Percentiles rank a stretch among this genome's conserved stretches.
Conservation (phyloP, 2,329 filamentous ascomycete species). For the Coleophoma eucalyptorum region DNA sequence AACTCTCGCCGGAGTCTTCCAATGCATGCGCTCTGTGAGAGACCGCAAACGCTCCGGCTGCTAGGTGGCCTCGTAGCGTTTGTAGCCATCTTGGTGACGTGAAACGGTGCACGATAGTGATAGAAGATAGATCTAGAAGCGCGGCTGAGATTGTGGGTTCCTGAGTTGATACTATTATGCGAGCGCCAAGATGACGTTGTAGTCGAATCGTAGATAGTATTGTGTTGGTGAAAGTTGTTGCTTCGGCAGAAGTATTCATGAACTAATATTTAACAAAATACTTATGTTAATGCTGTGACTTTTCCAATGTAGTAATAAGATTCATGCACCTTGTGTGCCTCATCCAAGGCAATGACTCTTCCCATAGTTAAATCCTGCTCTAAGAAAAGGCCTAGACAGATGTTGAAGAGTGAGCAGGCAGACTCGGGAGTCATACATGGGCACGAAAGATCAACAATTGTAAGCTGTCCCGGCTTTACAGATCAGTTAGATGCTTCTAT, state of each 20-base stretch:
- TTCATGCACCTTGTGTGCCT: slow-evolving; percentile 64
- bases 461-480: slow-evolving; percentile 45
- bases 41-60: slow-evolving; percentile 33
- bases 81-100: slow-evolving; percentile 57
- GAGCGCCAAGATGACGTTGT: slow-evolving; percentile 65
- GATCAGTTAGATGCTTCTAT: neutral
- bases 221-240: slow-evolving; percentile 53
- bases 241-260: slow-evolving; percentile 54
- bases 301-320: neutral
- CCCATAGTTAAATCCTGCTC: slow-evolving; percentile 46
- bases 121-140: slow-evolving; percentile 66
- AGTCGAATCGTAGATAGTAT: slow-evolving; percentile 62
- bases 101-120: slow-evolving; percentile 73
- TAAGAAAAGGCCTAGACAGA: slow-evolving; percentile 64
- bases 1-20: slow-evolving; percentile 18
- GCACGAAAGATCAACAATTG: slow-evolving; percentile 70
- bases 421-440: slow-evolving; percentile 64
- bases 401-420: slow-evolving; percentile 70
- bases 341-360: slow-evolving; percentile 66
- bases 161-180: slow-evolving; percentile 72
- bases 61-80: slow-evolving; percentile 39
- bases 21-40: slow-evolving; percentile 24
- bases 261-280: slow-evolving; percentile 35
- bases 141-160: slow-evolving; percentile 68
- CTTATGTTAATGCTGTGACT: too few species aligned